Evolutionary conservation across 2,329 filamentous ascomycete genomes (phyloP).

Genomic region (Phialophora chinensis): DNA sequence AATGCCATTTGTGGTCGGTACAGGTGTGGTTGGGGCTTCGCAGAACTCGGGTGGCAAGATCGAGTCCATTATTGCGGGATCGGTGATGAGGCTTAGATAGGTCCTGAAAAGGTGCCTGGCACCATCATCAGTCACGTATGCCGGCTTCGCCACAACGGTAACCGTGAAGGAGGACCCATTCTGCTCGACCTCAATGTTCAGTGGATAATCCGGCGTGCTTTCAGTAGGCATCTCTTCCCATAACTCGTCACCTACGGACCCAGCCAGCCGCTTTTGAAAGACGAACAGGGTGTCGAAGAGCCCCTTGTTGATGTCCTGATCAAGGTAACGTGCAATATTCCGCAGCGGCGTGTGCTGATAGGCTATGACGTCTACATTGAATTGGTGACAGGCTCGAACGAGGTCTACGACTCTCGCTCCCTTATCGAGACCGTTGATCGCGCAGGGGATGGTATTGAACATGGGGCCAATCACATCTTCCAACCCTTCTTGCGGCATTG

Average conservation of each 20-base stretch:
- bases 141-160: slow-evolving; percentile 64
- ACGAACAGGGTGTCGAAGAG: slow-evolving; percentile 84
- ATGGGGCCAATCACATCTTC: slow-evolving; percentile 78
- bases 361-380: slow-evolving; percentile 69
- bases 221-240: slow-evolving; percentile 63
- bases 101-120: slow-evolving; percentile 50
- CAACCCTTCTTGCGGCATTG: slow-evolving; percentile 69
- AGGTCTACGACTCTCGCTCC: slow-evolving; percentile 65
- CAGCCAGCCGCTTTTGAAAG: slow-evolving; percentile 66
- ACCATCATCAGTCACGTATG: slow-evolving; percentile 46
- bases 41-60: slow-evolving; percentile 25
- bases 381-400: slow-evolving; percentile 70
- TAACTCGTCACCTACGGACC: slow-evolving; percentile 44
- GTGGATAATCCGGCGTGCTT: slow-evolving; percentile 69
- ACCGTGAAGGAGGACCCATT: slow-evolving; percentile 57
- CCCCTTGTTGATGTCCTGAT: slow-evolving; percentile 58
- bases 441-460: slow-evolving; percentile 87
- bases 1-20: background rate
- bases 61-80: slow-evolving; percentile 10
- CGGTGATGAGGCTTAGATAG: slow-evolving; percentile 44
- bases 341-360: slow-evolving; percentile 82
- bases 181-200: slow-evolving; percentile 76
- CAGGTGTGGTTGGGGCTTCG: background rate
- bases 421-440: slow-evolving; percentile 51
- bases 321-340: slow-evolving; percentile 80